phyloP scores from a whole-genome alignment of 2,329 filamentous ascomycete species.

The Penicillium verrucosum region DNA sequence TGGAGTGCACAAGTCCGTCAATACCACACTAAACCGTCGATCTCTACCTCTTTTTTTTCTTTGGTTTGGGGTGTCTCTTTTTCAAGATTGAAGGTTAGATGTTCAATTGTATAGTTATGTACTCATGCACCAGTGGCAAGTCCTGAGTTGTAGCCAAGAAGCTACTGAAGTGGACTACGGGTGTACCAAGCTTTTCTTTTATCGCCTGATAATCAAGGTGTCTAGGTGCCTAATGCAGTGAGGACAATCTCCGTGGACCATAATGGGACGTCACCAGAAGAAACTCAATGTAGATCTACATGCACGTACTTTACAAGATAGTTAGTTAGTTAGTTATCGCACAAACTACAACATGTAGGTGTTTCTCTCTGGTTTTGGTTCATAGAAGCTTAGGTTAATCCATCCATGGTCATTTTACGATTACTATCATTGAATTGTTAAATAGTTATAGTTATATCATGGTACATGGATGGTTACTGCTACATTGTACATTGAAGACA shows the following conservation, averaged over 20 bases:
- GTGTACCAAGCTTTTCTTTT: not conserved
- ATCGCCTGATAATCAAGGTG: not conserved
- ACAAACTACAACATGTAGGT: not conserved
- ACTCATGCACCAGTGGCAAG: not conserved
- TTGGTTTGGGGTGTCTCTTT: too few relatives aligned
- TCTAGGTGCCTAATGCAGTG: not conserved
- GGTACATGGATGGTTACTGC: not conserved
- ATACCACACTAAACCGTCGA: constrained; percentile 11
- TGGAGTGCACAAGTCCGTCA: constrained; percentile 10
- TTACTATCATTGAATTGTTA: not conserved
- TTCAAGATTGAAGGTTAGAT: not conserved
- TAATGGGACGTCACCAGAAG: not conserved
- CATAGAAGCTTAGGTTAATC: not conserved
- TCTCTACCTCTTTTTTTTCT: not conserved
- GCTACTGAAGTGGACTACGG: not conserved
- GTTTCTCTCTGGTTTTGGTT: not conserved
- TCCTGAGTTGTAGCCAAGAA: not conserved
- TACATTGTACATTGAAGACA: not conserved
- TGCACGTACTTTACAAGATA: not conserved
- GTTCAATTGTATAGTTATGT: not conserved
- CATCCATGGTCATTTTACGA: not conserved
- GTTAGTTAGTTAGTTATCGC: too few relatives aligned
- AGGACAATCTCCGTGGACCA: not conserved
- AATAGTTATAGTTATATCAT: not conserved
- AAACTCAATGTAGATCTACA: not conserved